Evolutionary conservation across 805 yeast genomes (phyloP).

Genomic region (Nakazawaea ambrosiae): DNA sequence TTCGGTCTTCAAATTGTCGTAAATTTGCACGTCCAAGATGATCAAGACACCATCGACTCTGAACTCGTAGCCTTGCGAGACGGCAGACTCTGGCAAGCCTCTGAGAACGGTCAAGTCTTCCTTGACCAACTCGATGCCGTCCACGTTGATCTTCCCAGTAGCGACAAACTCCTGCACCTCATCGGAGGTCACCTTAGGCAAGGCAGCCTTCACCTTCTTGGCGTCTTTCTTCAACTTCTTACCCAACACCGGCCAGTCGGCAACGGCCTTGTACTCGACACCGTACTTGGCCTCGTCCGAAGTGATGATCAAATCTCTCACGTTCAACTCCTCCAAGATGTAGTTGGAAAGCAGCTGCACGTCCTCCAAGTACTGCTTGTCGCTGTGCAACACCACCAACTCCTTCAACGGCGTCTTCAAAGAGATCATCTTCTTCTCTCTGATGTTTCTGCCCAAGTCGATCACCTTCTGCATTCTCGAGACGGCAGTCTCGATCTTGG

Average conservation of each 20-base stretch:
- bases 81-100: constrained; percentile 68
- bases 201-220: constrained; percentile 88
- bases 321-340: constrained; percentile 86
- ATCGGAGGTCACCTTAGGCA: constrained; percentile 73
- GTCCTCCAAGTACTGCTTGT: constrained; percentile 66
- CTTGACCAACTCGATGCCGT: constrained; percentile 77
- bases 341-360: constrained; percentile 71
- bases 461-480: constrained; percentile 95
- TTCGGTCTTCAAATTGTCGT: constrained; percentile 85
- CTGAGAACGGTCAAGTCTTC: constrained; percentile 90
- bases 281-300: constrained; percentile 87
- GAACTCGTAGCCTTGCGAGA: constrained; percentile 69
- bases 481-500: constrained; percentile 79
- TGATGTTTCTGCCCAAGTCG: constrained; percentile 91
- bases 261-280: constrained; percentile 89
- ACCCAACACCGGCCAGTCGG: constrained; percentile 99
- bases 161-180: constrained; percentile 73
- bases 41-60: constrained; percentile 89
- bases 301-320: constrained; percentile 81
- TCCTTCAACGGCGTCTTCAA: constrained; percentile 91
- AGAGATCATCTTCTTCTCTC: constrained; percentile 92
- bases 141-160: constrained; percentile 74
- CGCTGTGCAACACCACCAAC: constrained; percentile 80
- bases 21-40: constrained; percentile 79
- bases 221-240: constrained; percentile 94